A percentile compares a stretch with the other conserved stretches of the same genome.
Evolutionary conservation across 2,329 filamentous ascomycete genomes (phyloP).

Genomic region (Daldinia eschscholtzii): DNA sequence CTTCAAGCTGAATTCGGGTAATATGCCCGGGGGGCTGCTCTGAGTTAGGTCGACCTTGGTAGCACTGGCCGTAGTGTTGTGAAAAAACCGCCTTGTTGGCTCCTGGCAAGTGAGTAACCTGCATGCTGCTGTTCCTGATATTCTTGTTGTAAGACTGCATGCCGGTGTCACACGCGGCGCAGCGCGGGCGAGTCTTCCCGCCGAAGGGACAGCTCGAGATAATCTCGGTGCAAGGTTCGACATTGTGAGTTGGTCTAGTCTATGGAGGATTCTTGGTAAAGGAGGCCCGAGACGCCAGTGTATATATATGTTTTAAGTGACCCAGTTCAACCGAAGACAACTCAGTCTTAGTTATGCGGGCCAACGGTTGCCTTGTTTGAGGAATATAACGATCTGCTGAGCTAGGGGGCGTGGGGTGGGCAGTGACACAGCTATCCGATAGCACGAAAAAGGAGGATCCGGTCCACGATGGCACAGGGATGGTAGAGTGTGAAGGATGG

Average conservation of each 20-base stretch:
- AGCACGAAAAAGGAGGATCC: conserved; percentile 10
- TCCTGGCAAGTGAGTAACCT: conserved; percentile 19
- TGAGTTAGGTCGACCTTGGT: conserved; percentile 23
- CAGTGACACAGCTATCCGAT: conserved; percentile 7
- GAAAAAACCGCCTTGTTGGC: conserved; percentile 31
- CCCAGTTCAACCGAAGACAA: conserved; percentile 5
- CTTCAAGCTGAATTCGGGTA: conserved; percentile 82
- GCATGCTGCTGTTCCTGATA: conserved; percentile 16
- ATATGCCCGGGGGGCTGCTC: conserved; percentile 33
- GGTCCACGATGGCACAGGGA: conserved; percentile 11
- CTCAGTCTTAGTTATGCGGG: conserved; percentile 14
- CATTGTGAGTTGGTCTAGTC: conserved; percentile 38
- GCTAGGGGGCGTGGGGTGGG: conserved; percentile 9
- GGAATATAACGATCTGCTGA: conserved; percentile 15
- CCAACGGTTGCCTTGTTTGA: conserved; percentile 22
- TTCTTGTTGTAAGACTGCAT: conserved; percentile 32
- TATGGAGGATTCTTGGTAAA: conserved; percentile 5
- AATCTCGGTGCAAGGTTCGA: conserved; percentile 39
- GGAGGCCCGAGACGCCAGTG: not conserved
- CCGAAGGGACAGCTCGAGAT: conserved; percentile 40
- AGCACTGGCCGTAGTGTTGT: conserved; percentile 26
- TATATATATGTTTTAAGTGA: conserved; percentile 14
- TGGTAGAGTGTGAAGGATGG: conserved; percentile 10
- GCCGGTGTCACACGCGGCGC: conserved; percentile 35
- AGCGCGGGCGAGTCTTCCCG: conserved; percentile 40